Percentiles rank a stretch among this genome's conserved stretches.
Conservation (phyloP, 495 filamentous ascomycete genomes). For the Daldinia decipiens region DNA sequence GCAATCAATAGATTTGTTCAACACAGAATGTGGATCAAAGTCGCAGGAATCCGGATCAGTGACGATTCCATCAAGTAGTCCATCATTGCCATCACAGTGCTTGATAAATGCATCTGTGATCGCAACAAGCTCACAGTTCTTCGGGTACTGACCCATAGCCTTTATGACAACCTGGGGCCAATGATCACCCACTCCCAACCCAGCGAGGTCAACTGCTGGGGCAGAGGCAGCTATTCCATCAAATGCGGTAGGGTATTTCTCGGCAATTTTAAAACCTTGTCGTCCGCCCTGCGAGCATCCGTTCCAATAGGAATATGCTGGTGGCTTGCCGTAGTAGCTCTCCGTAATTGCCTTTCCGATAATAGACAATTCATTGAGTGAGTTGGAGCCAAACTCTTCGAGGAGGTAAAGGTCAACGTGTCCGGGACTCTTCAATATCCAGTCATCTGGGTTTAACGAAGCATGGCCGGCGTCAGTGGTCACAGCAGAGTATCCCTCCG, state of each 20-base stretch:
- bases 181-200: constrained; percentile 17
- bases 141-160: constrained; percentile 26
- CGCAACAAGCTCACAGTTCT: constrained; percentile 42
- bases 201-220: constrained; percentile 47
- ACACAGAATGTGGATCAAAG: constrained; percentile 50
- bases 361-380: constrained; percentile 45
- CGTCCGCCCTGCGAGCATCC: constrained; percentile 58
- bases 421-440: constrained; percentile 54
- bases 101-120: constrained; percentile 47
- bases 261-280: constrained; percentile 55
- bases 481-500: constrained; percentile 53
- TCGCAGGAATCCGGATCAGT: constrained; percentile 49
- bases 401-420: constrained; percentile 50
- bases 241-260: constrained; percentile 55
- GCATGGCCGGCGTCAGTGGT: constrained; percentile 56
- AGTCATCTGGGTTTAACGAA: constrained; percentile 41
- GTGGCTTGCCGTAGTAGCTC: constrained; percentile 49
- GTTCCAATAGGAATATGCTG: constrained; percentile 55
- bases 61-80: constrained; percentile 52
- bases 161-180: constrained; percentile 52
- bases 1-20: constrained; percentile 42
- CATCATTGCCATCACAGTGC: constrained; percentile 53
- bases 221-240: constrained; percentile 56
- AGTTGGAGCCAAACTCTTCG: constrained; percentile 51
- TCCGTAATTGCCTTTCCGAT: constrained; percentile 49